Conservation (phyloP, 1,139 yeast species). For the Zhuliangozyma blackwelliae region DNA sequence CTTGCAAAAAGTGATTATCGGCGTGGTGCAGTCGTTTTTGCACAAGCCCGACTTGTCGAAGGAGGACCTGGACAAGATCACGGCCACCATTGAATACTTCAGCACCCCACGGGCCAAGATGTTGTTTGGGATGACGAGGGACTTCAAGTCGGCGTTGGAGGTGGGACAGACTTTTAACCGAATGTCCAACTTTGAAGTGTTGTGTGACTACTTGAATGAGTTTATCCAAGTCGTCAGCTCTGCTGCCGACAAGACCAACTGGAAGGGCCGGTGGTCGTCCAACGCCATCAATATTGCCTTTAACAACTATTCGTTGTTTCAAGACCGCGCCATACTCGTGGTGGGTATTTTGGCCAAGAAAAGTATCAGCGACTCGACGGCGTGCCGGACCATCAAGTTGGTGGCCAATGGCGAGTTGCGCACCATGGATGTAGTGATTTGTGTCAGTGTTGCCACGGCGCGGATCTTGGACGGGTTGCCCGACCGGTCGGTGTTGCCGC, state of each 20-base stretch:
- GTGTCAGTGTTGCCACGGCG: constrained; percentile 47
- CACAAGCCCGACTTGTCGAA: constrained; percentile 51
- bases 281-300: constrained; percentile 66
- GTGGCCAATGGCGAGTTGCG: constrained; percentile 17
- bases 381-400: constrained; percentile 41
- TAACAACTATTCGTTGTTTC: constrained; percentile 55
- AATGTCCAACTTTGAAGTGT: constrained; percentile 54
- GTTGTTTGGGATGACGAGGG: constrained; percentile 77
- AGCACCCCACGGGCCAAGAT: constrained; percentile 71
- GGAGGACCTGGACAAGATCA: constrained; percentile 41
- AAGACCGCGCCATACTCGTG: constrained; percentile 67
- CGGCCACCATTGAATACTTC: constrained; percentile 52
- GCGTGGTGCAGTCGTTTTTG: constrained; percentile 68
- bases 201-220: constrained; percentile 58
- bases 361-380: constrained; percentile 61
- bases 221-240: constrained; percentile 48
- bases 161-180: constrained; percentile 43
- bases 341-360: constrained; percentile 65
- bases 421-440: constrained; percentile 33
- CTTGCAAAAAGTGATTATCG: constrained; percentile 61
- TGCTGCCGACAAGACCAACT: constrained; percentile 50
- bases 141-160: constrained; percentile 27
- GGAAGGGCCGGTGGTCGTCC: constrained; percentile 71
- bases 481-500: constrained; percentile 48
- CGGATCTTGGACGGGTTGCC: constrained; percentile 63